Evolutionary conservation across 2,329 filamentous ascomycete species (phyloP).

Genomic region (Apiospora aurea): DNA sequence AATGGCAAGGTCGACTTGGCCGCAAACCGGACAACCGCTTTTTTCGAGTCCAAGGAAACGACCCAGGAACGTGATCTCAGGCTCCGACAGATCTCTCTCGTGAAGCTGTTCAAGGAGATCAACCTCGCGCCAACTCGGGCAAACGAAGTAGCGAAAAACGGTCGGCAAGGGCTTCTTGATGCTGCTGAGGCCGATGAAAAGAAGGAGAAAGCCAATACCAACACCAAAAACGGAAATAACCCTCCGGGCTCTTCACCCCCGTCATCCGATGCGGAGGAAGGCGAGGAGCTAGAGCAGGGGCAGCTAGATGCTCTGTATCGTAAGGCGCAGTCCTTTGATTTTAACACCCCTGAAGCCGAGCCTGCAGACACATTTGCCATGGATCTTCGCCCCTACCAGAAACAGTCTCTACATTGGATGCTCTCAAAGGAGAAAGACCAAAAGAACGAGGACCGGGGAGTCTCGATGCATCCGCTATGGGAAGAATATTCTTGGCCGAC

Average conservation of each 20-base stretch:
- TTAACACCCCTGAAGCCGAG: conserved; percentile 85
- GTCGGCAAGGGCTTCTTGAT: conserved; percentile 82
- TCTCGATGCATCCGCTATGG: conserved; percentile 96
- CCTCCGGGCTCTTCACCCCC: conserved; percentile 50
- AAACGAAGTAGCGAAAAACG: conserved; percentile 79
- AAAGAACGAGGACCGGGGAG: conserved; percentile 69
- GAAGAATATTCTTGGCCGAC: conserved; percentile 92
- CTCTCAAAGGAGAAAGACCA: conserved; percentile 87
- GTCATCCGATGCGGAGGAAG: conserved; percentile 78
- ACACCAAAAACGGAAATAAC: conserved; percentile 34
- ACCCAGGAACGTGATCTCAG: conserved; percentile 84
- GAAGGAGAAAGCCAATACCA: conserved; percentile 61
- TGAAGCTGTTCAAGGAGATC: conserved; percentile 89
- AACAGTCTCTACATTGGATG: conserved; percentile 97
- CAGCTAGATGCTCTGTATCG: conserved; percentile 93
- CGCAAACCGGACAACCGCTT: conserved; percentile 72
- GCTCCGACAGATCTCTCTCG: conserved; percentile 83
- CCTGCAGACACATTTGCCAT: conserved; percentile 84
- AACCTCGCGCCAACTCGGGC: conserved; percentile 77
- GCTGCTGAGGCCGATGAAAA: conserved; percentile 91
- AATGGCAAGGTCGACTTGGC: conserved; percentile 66
- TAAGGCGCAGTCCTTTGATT: conserved; percentile 97
- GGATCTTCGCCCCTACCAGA: conserved; percentile 89
- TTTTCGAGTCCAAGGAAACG: conserved; percentile 88
- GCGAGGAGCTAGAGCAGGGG: conserved; percentile 90